Base-by-base conservation (phyloP, 2,329 filamentous ascomycete species). In the Akanthomyces muscarius region DNA sequence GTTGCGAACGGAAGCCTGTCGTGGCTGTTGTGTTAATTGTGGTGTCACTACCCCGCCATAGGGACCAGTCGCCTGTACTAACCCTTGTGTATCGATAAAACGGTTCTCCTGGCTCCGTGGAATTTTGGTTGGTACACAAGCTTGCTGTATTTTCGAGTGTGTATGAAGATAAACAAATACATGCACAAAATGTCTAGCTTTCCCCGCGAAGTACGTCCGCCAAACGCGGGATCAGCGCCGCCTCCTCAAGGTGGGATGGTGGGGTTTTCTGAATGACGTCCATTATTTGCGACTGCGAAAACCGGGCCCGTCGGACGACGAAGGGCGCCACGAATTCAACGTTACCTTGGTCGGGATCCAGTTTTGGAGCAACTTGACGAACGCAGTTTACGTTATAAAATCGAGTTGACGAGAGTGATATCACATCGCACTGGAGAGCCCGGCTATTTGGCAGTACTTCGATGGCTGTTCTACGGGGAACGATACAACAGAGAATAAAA, bases 321-420 rank as follows among this genome's bases (percentile, higher is more conserved):
- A 36, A 30, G 28, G 28, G 55, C 55, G 42, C 55, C 55, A 52
- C 58, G 48, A 11, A 61, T 61, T 61, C 38, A 61, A 61, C 58
- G 58, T 61, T 61, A 61, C 58, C 38, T 61, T 38, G 36, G 38
- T 10, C 23, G 10, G 58, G 48, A 45, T 61, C 58, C 58, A 61
- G 58, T 61, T 61, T 53, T 36, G 5, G 38, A 61, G 58, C 41
- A 45, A 61, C 48, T 61, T 14, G 48, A 44, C 38, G 23, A 23
- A 6, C 14, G n/a, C 30, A 13, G 6, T 53, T 38, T 25, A 45
- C 41, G 48, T 36, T 30, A 59, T 33, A 5, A n/a, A 45, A n/a
- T 28, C 11, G 7, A 21, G 14, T 16, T 4, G 11, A 7, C 18
- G 10, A 41, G 16, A 50, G 16, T 21, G 11, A 10, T 16, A 1